Base-by-base conservation (phyloP, 768 basidiomycete genomes). In the Rhodotorula paludigena region DNA sequence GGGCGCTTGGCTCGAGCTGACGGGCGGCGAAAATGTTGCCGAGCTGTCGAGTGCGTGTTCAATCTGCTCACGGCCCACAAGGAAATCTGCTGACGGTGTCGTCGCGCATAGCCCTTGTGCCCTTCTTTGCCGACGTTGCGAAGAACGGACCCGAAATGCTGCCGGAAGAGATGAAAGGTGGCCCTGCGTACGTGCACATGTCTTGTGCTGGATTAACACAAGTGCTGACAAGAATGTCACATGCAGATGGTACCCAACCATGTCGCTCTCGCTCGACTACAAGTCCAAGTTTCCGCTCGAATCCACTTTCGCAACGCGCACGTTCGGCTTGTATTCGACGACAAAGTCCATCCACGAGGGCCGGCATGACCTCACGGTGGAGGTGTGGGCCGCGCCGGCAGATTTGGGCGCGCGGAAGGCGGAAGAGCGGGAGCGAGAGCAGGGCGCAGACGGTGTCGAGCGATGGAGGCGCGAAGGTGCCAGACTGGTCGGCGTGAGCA, bases 101-200 rank as follows among this genome's bases (percentile, higher is more conserved):
- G 12, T 48, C n/a, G 15, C 16, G 12, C 16, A 6, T 39, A 69
- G 68, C 56, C 9, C 42, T 69, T 18, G 38, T 69, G 2, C 63
- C 63, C 3, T 69, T 69, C 60, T 69, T 69, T n/a, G 63, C 63
- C n/a, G 68, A 69, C 30, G 54, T 60, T n/a, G 60, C 63, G 11
- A 57, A 61, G 49, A 69, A 69, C 42, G 68, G 63, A 0, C 68
- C 68, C 6, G 59, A 64, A 41, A 35, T 57, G 18, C 30, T 65
- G 3, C 68, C 62, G 0, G 57, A 30, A n/a, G n/a, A 25, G 18
- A 12, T 21, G 35, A 48, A 23, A 16, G 49, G 63, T 2, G 36
- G 39, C 6, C 53, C 53, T 21, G 60, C 68, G 62, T 69, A 16
- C 33, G 68, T 44, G 0, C 9, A 57, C 47, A 3, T 42, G 4